Evolutionary conservation across 768 basidiomycete species (phyloP), one percentile per base, ranked within the genome.

Genomic region (Chlorophyllum brunneum): DNA sequence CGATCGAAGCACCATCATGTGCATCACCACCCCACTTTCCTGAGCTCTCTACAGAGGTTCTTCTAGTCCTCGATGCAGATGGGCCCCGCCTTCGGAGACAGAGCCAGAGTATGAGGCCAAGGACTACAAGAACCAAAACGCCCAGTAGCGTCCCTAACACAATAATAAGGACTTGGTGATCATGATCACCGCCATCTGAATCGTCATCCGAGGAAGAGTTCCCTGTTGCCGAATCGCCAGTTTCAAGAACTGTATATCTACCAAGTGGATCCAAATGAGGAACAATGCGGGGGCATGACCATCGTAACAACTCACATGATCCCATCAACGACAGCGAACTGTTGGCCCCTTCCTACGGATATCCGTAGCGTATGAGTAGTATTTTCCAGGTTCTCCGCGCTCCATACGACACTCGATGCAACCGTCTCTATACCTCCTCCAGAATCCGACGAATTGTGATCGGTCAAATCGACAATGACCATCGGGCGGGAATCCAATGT

Each of bases 361-460:
- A 76, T 64, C 22, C 63, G 58, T 22, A 76, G 61, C 1, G 61
- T 71, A 56, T 76, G 74, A 29, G 56, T 57, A 8, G 61, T 63
- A 39, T 74, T 67, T 13, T 55, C 44, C 33, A 76, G 58, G 2
- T 63, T 65, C 11, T 56, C 63, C 13, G 66, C 65, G 31, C 65
- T 61, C 74, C 74, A 76, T 2, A 74, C 67, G 6, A 70, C 70
- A 5, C 56, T 51, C 26, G 66, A 71, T 51, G 62, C 63, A 18
- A 71, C 70, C 16, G 72, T 72, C 54, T 74, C 74, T 13, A 68
- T 59, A 3, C 73, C 72, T 20, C 56, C 63, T 34, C 61, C 62
- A 4, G 56, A 54, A 31, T 62, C 58, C n/a, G 69, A 61, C 15
- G 54, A 57, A 41, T 59, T 63, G 44, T 68, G 67, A 59, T 75